Percentiles rank a stretch among this genome's conserved stretches.
phyloP scores from a whole-genome alignment of 148 eudicot species.

The Cornus kousa region DNA sequence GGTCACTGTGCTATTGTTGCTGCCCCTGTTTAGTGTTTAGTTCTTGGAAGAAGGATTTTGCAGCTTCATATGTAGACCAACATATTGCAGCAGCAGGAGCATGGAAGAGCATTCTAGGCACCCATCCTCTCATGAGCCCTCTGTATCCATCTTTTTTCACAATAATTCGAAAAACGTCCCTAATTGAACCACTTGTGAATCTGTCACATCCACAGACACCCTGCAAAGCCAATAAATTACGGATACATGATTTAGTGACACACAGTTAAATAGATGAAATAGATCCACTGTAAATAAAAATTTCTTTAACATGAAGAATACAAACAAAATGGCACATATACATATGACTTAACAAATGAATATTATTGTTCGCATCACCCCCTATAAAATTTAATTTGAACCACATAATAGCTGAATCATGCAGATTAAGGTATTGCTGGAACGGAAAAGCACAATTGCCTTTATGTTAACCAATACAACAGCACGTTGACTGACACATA shows the following conservation, averaged over 20 bases:
- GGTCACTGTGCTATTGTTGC: constrained; percentile 25
- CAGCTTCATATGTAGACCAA: constrained; percentile 92
- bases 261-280: not conserved
- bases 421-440: too few species aligned
- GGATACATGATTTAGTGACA: not conserved
- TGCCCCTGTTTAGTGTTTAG: constrained; percentile 31
- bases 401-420: too few species aligned
- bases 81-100: constrained; percentile 90
- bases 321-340: not conserved
- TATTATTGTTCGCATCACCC: too few species aligned
- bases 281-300: not conserved
- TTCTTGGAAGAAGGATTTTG: constrained; percentile 61
- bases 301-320: not conserved
- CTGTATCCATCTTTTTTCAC: constrained; percentile 69
- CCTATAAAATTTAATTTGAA: too few species aligned
- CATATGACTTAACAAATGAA: too few species aligned
- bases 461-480: not conserved
- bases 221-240: constrained; percentile 30
- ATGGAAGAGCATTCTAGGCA: constrained; percentile 84
- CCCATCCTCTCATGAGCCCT: constrained; percentile 81
- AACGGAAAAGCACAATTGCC: not conserved
- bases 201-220: constrained; percentile 90
- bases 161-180: constrained; percentile 55
- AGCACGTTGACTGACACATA: not conserved
- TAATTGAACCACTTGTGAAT: constrained; percentile 64